Evolutionary conservation across 352 stramenopile genomes (phyloP).

Genomic region (Pythium chondricola): DNA sequence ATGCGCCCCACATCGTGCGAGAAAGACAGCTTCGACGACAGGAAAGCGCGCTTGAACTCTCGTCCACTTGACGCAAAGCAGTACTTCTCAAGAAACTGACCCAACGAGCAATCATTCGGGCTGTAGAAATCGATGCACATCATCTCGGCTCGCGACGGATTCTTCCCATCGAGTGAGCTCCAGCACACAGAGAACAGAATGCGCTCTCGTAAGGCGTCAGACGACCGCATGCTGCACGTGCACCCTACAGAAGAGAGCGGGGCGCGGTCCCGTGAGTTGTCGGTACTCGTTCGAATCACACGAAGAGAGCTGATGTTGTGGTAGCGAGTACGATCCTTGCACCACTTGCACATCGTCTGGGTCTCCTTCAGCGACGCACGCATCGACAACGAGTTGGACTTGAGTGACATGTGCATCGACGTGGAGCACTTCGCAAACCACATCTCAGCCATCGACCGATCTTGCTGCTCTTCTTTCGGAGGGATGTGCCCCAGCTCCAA

Average conservation of each 20-base stretch:
- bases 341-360: constrained; percentile 78
- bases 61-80: constrained; percentile 64
- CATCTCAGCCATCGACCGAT: constrained; percentile 69
- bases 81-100: constrained; percentile 75
- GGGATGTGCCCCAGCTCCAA: constrained; percentile 56
- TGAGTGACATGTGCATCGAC: constrained; percentile 79
- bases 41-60: constrained; percentile 77
- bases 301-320: constrained; percentile 83
- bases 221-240: constrained; percentile 58
- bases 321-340: constrained; percentile 74
- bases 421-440: constrained; percentile 78
- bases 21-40: constrained; percentile 75
- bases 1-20: constrained; percentile 76
- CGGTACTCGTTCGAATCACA: constrained; percentile 27
- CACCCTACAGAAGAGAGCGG: constrained; percentile 23
- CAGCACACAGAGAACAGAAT: constrained; percentile 84
- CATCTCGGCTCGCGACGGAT: constrained; percentile 78
- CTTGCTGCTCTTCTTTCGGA: constrained; percentile 28
- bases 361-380: constrained; percentile 75
- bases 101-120: constrained; percentile 75
- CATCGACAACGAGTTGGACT: constrained; percentile 84
- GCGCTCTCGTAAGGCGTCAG: constrained; percentile 46
- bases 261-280: constrained; percentile 12
- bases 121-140: constrained; percentile 88
- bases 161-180: constrained; percentile 70